Conservation (phyloP, 768 basidiomycete genomes). For the Xerocomus spinulosus region DNA sequence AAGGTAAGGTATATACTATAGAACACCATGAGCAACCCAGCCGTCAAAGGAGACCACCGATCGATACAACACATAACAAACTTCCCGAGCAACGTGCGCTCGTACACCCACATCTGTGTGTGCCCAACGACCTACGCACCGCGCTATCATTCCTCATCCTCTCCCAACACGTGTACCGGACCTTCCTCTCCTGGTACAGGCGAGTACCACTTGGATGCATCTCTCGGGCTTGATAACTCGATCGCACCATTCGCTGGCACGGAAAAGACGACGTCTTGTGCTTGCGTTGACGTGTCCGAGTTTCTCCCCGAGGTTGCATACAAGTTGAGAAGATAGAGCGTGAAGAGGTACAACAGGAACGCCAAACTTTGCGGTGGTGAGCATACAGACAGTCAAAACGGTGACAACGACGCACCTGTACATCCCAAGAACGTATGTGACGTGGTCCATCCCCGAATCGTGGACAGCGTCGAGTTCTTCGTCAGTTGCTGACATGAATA, state of each 20-base stretch:
- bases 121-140: background rate
- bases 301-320: constrained; percentile 63
- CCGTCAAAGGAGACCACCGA: background rate
- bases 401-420: constrained; percentile 50
- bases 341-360: constrained; percentile 74
- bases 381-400: background rate
- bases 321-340: constrained; percentile 64
- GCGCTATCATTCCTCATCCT: constrained; percentile 39
- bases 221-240: constrained; percentile 35
- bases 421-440: constrained; percentile 84
- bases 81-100: background rate
- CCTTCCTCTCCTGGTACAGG: constrained; percentile 47
- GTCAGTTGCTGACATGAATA: constrained; percentile 93
- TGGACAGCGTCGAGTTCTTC: constrained; percentile 77
- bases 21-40: background rate
- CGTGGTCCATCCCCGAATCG: constrained; percentile 79
- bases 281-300: constrained; percentile 25
- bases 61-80: no score
- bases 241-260: constrained; percentile 33
- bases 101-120: no score
- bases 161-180: constrained; percentile 45
- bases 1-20: background rate
- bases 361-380: constrained; percentile 37
- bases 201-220: constrained; percentile 57
- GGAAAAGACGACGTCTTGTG: constrained; percentile 17